Conservation (phyloP, 257 asterid species). For the Pogostemon cablin region DNA sequence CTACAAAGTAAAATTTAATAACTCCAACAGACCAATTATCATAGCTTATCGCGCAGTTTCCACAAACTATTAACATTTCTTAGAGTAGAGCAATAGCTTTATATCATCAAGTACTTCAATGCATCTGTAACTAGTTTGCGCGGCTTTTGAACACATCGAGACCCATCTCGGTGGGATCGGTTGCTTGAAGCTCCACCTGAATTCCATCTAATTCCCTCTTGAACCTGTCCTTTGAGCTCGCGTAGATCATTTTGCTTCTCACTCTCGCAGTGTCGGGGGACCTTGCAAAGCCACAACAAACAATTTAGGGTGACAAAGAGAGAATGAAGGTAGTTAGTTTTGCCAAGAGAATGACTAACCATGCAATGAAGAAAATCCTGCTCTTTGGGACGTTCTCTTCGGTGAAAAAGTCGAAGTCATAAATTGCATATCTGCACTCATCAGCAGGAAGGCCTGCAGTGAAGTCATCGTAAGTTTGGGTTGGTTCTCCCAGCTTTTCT, state of each 20-base stretch:
- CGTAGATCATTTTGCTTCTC: conserved; percentile 59
- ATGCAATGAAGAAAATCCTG: conserved; percentile 50
- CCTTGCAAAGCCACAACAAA: conserved; percentile 30
- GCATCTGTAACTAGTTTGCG: conserved; percentile 22
- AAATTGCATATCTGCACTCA: conserved; percentile 46
- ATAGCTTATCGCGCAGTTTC: conserved; percentile 32
- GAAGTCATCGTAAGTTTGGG: conserved; percentile 41
- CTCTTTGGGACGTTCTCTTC: conserved; percentile 49
- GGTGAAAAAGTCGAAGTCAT: conserved; percentile 46
- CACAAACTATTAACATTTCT: conserved; percentile 46
- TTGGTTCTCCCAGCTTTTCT: conserved; percentile 45
- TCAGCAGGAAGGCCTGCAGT: conserved; percentile 41
- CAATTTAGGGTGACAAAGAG: too few relatives aligned
- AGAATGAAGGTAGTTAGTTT: too few relatives aligned
- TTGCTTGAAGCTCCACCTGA: conserved; percentile 57
- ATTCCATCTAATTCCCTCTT: conserved; percentile 57
- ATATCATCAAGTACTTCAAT: not conserved
- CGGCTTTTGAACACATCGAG: conserved; percentile 54
- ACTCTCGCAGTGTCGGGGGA: conserved; percentile 53
- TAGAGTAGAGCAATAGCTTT: conserved; percentile 21
- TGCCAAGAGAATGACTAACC: conserved; percentile 34
- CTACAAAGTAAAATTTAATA: conserved; percentile 25
- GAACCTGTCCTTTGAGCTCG: conserved; percentile 57
- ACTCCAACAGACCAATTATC: conserved; percentile 26
- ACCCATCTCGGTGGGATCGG: conserved; percentile 57